Evolutionary conservation across 179 eudicot genomes (phyloP).

Genomic region (Beta lomatogona): DNA sequence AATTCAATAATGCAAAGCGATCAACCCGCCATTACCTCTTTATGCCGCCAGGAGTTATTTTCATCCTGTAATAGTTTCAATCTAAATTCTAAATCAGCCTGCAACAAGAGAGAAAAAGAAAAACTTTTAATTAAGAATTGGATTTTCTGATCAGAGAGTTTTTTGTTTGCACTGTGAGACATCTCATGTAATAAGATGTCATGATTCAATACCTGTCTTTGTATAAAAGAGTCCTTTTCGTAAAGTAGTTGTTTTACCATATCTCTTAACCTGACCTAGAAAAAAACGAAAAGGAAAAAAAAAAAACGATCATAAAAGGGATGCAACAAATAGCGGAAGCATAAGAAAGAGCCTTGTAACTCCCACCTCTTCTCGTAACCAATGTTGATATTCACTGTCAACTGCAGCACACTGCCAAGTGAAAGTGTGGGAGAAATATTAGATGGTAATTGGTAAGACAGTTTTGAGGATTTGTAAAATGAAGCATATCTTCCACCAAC

Average conservation of each 20-base stretch:
- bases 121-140: neutral
- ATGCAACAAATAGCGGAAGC: neutral
- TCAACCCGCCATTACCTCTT: slow-evolving; percentile 50
- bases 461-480: neutral
- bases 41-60: slow-evolving; percentile 57
- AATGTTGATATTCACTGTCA: slow-evolving; percentile 39
- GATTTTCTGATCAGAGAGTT: neutral
- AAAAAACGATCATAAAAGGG: neutral
- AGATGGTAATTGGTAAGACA: neutral
- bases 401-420: slow-evolving; percentile 35
- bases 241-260: slow-evolving; percentile 46
- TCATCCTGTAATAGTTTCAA: slow-evolving; percentile 49
- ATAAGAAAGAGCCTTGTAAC: neutral
- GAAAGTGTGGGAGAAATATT: neutral
- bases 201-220: slow-evolving; percentile 42
- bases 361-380: slow-evolving; percentile 54
- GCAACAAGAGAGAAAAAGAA: slow-evolving; percentile 5
- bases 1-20: neutral
- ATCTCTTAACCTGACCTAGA: slow-evolving; percentile 49
- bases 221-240: slow-evolving; percentile 44
- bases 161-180: neutral
- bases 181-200: neutral
- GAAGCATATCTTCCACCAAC: neutral
- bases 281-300: neutral
- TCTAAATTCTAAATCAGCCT: slow-evolving; percentile 52